Evolutionary conservation across 805 yeast genomes (phyloP).

Genomic region (Candida parachauliodes): DNA sequence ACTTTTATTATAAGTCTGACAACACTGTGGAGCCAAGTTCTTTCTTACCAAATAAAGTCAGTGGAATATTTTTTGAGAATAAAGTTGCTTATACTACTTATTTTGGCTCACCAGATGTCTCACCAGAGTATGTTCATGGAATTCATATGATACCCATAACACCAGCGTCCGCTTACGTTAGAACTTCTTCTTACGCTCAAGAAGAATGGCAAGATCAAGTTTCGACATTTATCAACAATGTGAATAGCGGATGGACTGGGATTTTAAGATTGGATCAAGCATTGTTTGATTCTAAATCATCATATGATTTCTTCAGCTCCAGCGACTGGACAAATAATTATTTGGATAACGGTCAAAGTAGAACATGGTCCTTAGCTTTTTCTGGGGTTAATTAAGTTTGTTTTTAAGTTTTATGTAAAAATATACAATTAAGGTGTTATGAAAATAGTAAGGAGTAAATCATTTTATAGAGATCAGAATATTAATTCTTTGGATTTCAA

Average conservation of each 20-base stretch:
- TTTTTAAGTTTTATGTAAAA: neutral
- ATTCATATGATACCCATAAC: conserved; percentile 76
- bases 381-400: too few relatives aligned
- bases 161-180: conserved; percentile 59
- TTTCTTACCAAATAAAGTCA: conserved; percentile 58
- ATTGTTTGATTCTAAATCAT: conserved; percentile 57
- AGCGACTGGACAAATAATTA: conserved; percentile 23
- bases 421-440: too few relatives aligned
- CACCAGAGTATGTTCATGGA: conserved; percentile 65
- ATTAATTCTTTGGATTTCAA: too few relatives aligned
- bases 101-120: conserved; percentile 47
- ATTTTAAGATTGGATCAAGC: conserved; percentile 74
- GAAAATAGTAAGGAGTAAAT: too few relatives aligned
- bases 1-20: conserved; percentile 49
- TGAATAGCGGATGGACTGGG: conserved; percentile 69
- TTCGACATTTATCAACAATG: conserved; percentile 38
- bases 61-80: conserved; percentile 72
- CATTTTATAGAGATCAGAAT: too few relatives aligned
- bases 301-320: conserved; percentile 57
- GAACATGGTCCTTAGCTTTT: conserved; percentile 60
- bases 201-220: conserved; percentile 63
- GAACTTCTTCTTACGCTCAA: conserved; percentile 49
- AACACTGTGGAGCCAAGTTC: conserved; percentile 53
- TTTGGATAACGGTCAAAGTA: conserved; percentile 60
- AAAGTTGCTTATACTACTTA: conserved; percentile 71